Evolutionary conservation across 441 rosid species (phyloP), one percentile per base, ranked within the genome.

Genomic region (Aquilaria agallochum): DNA sequence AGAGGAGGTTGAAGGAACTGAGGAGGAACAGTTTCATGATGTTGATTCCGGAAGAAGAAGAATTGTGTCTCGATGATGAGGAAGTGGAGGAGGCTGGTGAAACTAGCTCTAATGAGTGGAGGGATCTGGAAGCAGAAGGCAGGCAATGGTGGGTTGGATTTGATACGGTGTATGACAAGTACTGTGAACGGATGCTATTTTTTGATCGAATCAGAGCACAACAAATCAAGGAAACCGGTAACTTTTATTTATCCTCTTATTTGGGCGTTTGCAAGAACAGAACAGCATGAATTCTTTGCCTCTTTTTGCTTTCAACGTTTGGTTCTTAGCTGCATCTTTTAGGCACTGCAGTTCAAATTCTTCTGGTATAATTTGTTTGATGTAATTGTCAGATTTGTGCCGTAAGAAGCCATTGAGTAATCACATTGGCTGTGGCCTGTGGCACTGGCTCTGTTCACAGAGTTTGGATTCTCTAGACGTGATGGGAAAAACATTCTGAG

Each of bases 81-180:
- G 89, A 81, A 9, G 78, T 64, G 34, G 95, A 70, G 27, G 87
- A 73, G 71, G 88, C 63, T 53, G 91, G 77, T 32, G 94, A 73
- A 78, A 79, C 85, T 20, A 77, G 81, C 67, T 74, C 86, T 27
- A 68, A 62, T 60, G 89, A 86, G 67, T 95, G 98, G 97, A 86
- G 93, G 76, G 99, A 95, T 72, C 85, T 88, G 9, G 98, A 88
- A 65, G 97, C 91, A 27, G 90, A 89, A 72, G 96, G 88, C 58
- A 82, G 92, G 63, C 89, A 80, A 70, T 92, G 94, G 97, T 95
- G 99, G 98, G 90, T 89, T 52, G 99, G 97, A 10, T 89, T 92
- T 70, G 96, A 92, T 83, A 88, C 84, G 72, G 81, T 92, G 30
- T 88, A 95, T 69, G 97, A 82, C 46, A 90, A 87, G 77, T 92